Evolutionary conservation across 306 rosid genomes (phyloP).

Genomic region (Inga laurina): DNA sequence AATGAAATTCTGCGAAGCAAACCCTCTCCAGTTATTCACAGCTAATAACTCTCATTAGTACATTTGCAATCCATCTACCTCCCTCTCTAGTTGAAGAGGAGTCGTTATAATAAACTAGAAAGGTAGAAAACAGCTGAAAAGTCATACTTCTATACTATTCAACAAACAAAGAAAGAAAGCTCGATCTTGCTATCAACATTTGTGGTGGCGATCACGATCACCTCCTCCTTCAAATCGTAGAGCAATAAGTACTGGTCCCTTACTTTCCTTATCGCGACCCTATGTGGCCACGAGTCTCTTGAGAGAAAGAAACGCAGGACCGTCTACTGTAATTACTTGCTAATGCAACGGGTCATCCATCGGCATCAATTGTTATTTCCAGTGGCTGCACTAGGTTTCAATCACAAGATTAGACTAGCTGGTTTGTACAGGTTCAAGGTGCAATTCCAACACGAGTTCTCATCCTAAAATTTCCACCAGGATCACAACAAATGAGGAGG

Average conservation of each 20-base stretch:
- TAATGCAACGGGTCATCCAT: not conserved
- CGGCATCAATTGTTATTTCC: not conserved
- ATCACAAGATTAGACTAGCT: not conserved
- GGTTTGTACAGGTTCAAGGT: not conserved
- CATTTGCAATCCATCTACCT: conserved; percentile 31
- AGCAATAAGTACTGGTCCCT: not conserved
- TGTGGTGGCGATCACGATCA: not conserved
- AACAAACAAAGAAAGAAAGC: not conserved
- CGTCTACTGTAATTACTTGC: not conserved
- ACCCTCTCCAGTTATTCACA: conserved; percentile 31
- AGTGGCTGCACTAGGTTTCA: conserved; percentile 13
- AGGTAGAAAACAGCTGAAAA: not conserved
- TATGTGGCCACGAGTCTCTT: not conserved
- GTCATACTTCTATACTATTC: not conserved
- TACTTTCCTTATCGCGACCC: not conserved
- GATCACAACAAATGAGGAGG: not conserved
- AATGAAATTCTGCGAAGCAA: conserved; percentile 12
- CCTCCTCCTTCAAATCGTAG: conserved; percentile 5
- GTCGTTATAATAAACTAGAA: not conserved
- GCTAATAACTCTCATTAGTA: conserved; percentile 40
- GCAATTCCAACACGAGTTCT: conserved; percentile 17
- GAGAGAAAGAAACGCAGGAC: conserved; percentile 1
- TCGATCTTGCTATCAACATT: conserved; percentile 21
- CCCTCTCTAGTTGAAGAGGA: not conserved
- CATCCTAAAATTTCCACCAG: conserved; percentile 10